Evolutionary conservation across 1,284 basidiomycete species (phyloP), one percentile per base, ranked within the genome.

Genomic region (Ganoderma multipileum): DNA sequence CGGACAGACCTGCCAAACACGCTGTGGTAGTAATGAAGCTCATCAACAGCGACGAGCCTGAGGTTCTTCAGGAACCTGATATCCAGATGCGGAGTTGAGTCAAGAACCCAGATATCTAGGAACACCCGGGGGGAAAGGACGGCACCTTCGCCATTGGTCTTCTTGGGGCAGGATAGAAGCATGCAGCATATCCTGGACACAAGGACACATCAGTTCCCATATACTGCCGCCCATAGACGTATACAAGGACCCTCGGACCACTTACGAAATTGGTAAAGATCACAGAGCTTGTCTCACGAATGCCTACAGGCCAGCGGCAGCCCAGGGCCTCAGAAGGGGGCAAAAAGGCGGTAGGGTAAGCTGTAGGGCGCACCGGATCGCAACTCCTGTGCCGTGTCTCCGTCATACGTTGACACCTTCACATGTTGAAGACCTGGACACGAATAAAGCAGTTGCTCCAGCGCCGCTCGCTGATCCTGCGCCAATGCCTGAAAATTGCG

Each of bases 121-220:
- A 55, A 55, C 28, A 61, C 18, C 6, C 47, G 30, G 38, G 33
- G 30, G 38, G 26, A 63, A 33, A 18, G 16, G 26, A 50, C 23
- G 30, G 47, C 30, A 63, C 87, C 88, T 86, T 81, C 95, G 85
- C 95, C 96, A 97, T 7, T 85, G 76, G 62, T 96, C 92, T 79
- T 97, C 95, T 65, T 92, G 87, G 0, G 95, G 95, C 5, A 97
- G 81, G 69, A 97, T 93, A 1, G 93, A 91, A 50, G 91, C 89
- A 76, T 97, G 95, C 7, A 97, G 84, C 86, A 91, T 97, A 74
- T 97, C 96, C 92, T 96, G 61, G 14, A 16, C 26, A 42, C n/a
- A 59, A 5, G 55, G 65, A 63, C 67, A 63, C 58, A 72, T 72
- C n/a, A 69, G 69, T 59, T 30, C 62, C 61, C 67, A 68, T 41